Evolutionary conservation across 2,329 filamentous ascomycete genomes (phyloP).

Genomic region (Colletotrichum echinochloae): DNA sequence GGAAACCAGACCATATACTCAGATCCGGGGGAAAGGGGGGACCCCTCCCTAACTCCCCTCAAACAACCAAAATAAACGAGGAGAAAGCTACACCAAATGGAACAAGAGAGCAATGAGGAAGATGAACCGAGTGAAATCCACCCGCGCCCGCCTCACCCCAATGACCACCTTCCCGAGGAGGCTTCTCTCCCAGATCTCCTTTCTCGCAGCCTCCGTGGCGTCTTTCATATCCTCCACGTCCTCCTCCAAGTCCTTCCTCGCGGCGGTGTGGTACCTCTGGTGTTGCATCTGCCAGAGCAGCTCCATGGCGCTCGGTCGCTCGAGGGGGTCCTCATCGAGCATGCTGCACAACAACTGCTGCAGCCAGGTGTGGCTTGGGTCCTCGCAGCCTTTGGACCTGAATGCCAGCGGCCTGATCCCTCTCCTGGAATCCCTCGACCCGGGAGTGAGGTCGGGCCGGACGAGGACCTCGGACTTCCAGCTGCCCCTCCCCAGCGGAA

Average conservation of each 20-base stretch:
- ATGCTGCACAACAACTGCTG: slow-evolving; percentile 1
- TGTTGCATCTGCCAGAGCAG: slow-evolving; percentile 7
- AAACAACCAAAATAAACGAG: too few relatives aligned
- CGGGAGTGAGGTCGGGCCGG: neutral
- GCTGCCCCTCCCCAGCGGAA: neutral
- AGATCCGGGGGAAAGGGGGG: neutral
- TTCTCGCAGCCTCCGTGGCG: neutral
- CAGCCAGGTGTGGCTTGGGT: neutral
- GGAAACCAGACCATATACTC: neutral
- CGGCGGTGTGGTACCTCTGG: neutral
- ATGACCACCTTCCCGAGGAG: neutral
- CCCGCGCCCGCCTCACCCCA: neutral
- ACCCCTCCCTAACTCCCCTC: neutral
- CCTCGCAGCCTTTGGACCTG: neutral
- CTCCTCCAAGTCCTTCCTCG: neutral
- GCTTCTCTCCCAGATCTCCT: neutral
- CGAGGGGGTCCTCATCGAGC: slow-evolving; percentile 9
- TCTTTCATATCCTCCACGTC: slow-evolving; percentile 1
- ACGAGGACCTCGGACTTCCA: neutral
- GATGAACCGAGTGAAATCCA: neutral
- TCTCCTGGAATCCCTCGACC: neutral
- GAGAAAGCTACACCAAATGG: neutral
- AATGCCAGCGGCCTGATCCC: neutral
- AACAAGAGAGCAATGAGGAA: neutral
- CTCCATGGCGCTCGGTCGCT: slow-evolving; percentile 5